Evolutionary conservation across 257 asterid species (phyloP), one percentile per base, ranked within the genome.

Genomic region (Avicennia marina): DNA sequence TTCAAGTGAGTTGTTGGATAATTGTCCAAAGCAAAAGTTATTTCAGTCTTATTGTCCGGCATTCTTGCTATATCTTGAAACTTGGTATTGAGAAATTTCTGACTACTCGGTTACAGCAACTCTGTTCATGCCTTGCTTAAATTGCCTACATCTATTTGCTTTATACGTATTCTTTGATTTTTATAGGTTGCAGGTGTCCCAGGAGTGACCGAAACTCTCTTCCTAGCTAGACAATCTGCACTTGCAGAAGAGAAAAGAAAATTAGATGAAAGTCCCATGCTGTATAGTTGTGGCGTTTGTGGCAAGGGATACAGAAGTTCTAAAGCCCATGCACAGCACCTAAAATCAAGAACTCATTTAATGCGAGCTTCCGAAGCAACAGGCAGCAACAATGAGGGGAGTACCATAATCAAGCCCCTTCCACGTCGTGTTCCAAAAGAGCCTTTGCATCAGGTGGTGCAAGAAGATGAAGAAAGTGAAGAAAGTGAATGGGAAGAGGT

Each of bases 101-200:
- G 63, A 15, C 29, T 50, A 24, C 18, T 27, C 33, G 19, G 12
- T 4, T 18, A 34, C 12, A 1, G 2, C 24, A 21, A 11, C 13
- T 55, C 26, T 42, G 10, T 36, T 53, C 15, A 21, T 64, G 9
- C 13, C 8, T 16, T 19, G 46, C 46, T 41, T n/a, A n/a, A n/a
- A 19, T 20, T 22, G 39, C 32, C 47, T 24, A 57, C 32, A 3
- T 45, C 4, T 44, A 9, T 50, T 0, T 33, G n/a, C n/a, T n/a
- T n/a, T n/a, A n/a, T n/a, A 16, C 48, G 44, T 45, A n/a, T 31
- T 15, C 9, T 13, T 55, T 38, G 3, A 63, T 5, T 49, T 33
- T 40, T 55, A 51, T 71, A 93, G 98, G 90, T 93, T 61, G 97
- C 97, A 11, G 97, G 98, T 20, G 95, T 93, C 42, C 98, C 97